A percentile compares a stretch with the other conserved stretches of the same genome.
phyloP scores from a whole-genome alignment of 345 rosid species.

The Brassica napus region DNA sequence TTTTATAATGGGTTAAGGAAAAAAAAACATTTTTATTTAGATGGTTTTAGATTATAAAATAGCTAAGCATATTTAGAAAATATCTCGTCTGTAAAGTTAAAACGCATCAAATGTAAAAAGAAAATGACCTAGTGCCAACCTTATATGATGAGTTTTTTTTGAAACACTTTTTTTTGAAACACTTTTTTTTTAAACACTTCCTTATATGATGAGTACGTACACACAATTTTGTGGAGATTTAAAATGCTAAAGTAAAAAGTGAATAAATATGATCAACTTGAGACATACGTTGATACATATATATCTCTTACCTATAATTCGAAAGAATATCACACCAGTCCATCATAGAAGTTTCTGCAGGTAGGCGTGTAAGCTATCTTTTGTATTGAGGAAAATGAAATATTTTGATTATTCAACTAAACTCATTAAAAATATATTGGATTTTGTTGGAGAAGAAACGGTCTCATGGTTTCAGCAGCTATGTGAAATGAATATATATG shows the following conservation, averaged over 20 bases:
- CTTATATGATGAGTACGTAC: too few relatives aligned
- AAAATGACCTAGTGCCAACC: conserved; percentile 16
- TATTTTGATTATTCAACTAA: background rate
- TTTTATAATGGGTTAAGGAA: background rate
- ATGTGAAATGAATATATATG: background rate
- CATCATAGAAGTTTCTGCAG: conserved; percentile 6
- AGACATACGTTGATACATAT: background rate
- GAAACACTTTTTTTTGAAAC: too few relatives aligned
- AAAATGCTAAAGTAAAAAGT: conserved; percentile 10
- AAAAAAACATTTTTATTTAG: background rate
- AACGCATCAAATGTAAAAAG: conserved; percentile 6
- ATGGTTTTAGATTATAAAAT: background rate
- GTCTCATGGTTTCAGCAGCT: background rate
- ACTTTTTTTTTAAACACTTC: too few relatives aligned
- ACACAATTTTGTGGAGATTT: conserved; percentile 19
- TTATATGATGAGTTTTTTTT: background rate
- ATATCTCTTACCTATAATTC: conserved; percentile 18
- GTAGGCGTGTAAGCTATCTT: conserved; percentile 19
- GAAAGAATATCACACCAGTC: conserved; percentile 9
- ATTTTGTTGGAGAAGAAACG: conserved; percentile 14
- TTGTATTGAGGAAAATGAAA: background rate
- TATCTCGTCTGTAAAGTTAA: background rate
- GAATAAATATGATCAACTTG: background rate
- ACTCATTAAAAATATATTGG: background rate
- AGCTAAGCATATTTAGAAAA: background rate